Evolutionary conservation across 2,329 filamentous ascomycete genomes (phyloP).

Genomic region (Geosmithia putterillii): DNA sequence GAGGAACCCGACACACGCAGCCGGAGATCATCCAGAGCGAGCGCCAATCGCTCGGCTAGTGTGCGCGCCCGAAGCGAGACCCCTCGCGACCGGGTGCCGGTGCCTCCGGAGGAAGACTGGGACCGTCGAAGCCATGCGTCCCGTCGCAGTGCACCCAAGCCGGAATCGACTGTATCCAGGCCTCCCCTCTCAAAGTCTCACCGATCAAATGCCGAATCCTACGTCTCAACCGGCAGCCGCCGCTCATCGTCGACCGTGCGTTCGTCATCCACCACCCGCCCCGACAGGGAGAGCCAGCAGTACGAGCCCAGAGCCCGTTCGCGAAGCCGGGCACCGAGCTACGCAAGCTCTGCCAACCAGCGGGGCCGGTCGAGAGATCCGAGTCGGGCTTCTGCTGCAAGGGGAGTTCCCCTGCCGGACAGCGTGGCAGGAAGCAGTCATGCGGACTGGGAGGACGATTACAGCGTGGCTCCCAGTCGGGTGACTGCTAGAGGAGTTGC

Average conservation of each 20-base stretch:
- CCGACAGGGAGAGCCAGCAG: background rate
- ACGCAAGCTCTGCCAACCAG: background rate
- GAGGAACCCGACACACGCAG: slow-evolving; percentile 28
- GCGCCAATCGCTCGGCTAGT: slow-evolving; percentile 13
- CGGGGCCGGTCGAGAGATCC: background rate
- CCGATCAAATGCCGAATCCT: slow-evolving; percentile 16
- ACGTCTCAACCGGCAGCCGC: slow-evolving; percentile 6
- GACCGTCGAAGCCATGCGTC: slow-evolving; percentile 29
- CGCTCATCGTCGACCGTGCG: slow-evolving; percentile 10
- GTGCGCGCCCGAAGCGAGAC: slow-evolving; percentile 29
- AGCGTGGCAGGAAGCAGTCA: background rate
- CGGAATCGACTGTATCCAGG: slow-evolving; percentile 10
- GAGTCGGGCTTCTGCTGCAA: background rate
- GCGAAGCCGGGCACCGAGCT: background rate
- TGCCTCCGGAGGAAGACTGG: slow-evolving; percentile 22
- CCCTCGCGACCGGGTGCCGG: slow-evolving; percentile 18
- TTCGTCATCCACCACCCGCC: background rate
- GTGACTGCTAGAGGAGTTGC: slow-evolving; percentile 1
- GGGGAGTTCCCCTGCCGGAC: background rate
- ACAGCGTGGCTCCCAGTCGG: background rate
- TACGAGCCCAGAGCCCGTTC: background rate
- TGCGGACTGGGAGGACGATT: background rate
- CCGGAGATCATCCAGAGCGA: slow-evolving; percentile 22
- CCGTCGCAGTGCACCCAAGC: slow-evolving; percentile 14
- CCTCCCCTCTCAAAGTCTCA: slow-evolving; percentile 7